Evolutionary conservation across 169 alveolate species (phyloP), one percentile per base, ranked within the genome.

Genomic region (Cryptosporidium canis): DNA sequence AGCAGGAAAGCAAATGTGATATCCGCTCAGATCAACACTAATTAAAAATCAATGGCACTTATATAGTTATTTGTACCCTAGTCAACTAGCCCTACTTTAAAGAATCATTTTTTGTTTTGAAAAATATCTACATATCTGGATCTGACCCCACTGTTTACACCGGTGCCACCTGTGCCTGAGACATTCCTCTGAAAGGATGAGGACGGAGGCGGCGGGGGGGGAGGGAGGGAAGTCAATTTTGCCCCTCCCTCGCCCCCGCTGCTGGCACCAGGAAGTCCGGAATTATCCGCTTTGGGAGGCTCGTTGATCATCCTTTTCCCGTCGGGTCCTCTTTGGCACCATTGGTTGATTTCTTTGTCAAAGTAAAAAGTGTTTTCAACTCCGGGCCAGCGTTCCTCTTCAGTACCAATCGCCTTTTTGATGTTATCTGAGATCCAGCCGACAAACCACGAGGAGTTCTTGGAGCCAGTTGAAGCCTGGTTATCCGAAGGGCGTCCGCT

Each of bases 1-100:
- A 94, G 99, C 99, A 2, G 99, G 99, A 61, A 96, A 95, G 90
- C 96, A 96, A 44, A 97, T 97, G 98, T 61, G 41, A 58, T 71
- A 90, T 35, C 9, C 24, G 33, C 35, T 51, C 29, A 24, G 24
- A 51, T 18, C n/a, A 33, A 21, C 9, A 21, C 63, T 51, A 51
- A 51, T 51, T 18, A 51, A 33, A 51, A 51, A 27, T 21, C 24
- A 18, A 33, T 18, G 35, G 11, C 33, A 51, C 63, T 18, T 51
- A 51, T n/a, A n/a, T 51, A 51, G 11, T 41, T 7, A 41, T 33
- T 51, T 51, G 63, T n/a, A 63, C 70, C 31, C 51, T 63, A 63
- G 29, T 63, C 31, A 63, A 63, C 70, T 63, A 18, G 63, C 24
- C 8, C 24, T 51, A 51, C 63, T 51, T 44, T 61, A 61, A 31